Evolutionary conservation across 2,329 filamentous ascomycete species (phyloP).

Genomic region (Clarireedia paspali): DNA sequence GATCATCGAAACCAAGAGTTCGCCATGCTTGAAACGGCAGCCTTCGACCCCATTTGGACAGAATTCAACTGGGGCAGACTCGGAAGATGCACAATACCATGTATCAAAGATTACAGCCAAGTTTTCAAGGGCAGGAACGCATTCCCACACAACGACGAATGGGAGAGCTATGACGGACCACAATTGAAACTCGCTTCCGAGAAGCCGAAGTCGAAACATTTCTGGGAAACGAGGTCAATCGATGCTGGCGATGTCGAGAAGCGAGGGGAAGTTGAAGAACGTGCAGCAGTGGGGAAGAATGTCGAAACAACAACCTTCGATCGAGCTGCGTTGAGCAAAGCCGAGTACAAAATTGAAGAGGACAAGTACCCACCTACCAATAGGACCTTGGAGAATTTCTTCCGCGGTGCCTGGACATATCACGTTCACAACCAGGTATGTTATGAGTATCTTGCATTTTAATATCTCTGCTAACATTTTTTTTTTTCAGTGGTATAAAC

Average conservation of each 20-base stretch:
- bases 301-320: slow-evolving; percentile 16
- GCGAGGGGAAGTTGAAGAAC: slow-evolving; percentile 14
- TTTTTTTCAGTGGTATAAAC: slow-evolving; percentile 41
- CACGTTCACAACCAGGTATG: slow-evolving; percentile 50
- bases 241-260: slow-evolving; percentile 11
- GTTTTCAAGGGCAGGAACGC: slow-evolving; percentile 42
- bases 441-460: neutral
- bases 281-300: neutral
- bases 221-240: slow-evolving; percentile 21
- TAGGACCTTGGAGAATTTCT: slow-evolving; percentile 47
- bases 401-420: slow-evolving; percentile 48
- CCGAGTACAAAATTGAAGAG: slow-evolving; percentile 39
- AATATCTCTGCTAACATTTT: slow-evolving; percentile 7
- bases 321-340: slow-evolving; percentile 26
- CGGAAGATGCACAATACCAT: slow-evolving; percentile 45
- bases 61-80: slow-evolving; percentile 47
- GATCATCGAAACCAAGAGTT: slow-evolving; percentile 45
- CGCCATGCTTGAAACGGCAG: slow-evolving; percentile 48
- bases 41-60: slow-evolving; percentile 50
- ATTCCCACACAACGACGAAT: slow-evolving; percentile 40
- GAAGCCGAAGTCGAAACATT: slow-evolving; percentile 18
- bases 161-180: slow-evolving; percentile 42
- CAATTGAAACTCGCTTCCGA: slow-evolving; percentile 28
- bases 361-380: slow-evolving; percentile 49
- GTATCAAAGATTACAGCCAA: slow-evolving; percentile 43